These are phyloP conservation scores for Boletus bicolor DNA, from an alignment of 768 basidiomycete species.

Conservation along the genomic window DNA sequence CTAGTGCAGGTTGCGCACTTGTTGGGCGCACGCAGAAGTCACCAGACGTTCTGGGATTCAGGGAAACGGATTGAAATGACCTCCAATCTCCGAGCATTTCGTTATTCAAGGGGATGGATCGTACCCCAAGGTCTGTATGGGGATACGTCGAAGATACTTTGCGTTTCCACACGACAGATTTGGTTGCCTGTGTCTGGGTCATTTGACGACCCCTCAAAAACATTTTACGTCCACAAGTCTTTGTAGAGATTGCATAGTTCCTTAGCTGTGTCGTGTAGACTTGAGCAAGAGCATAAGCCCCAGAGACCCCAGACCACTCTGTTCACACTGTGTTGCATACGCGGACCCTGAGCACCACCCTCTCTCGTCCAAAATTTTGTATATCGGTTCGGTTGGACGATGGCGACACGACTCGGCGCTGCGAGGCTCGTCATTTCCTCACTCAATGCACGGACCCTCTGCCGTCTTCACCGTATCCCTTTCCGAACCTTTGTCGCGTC, in stretches of 20 bases:
- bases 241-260: neutral
- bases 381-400: neutral
- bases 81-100: neutral
- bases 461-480: neutral
- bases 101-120: neutral
- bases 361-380: constrained; percentile 1
- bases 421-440: constrained; percentile 4
- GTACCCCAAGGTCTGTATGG: neutral
- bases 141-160: neutral
- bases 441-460: constrained; percentile 6
- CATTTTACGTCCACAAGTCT: neutral
- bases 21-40: neutral
- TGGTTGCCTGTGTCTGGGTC: neutral
- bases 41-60: neutral
- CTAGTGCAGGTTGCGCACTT: too few relatives aligned
- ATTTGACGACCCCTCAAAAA: neutral
- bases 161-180: neutral
- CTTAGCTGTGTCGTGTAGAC: neutral
- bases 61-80: neutral
- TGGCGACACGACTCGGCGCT: constrained; percentile 9
- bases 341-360: constrained; percentile 5
- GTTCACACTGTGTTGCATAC: neutral
- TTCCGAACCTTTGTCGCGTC: constrained; percentile 13
- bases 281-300: neutral
- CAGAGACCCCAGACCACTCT: constrained; percentile 16